phyloP scores from a whole-genome alignment of 306 rosid species.

The Hippophae rhamnoides region DNA sequence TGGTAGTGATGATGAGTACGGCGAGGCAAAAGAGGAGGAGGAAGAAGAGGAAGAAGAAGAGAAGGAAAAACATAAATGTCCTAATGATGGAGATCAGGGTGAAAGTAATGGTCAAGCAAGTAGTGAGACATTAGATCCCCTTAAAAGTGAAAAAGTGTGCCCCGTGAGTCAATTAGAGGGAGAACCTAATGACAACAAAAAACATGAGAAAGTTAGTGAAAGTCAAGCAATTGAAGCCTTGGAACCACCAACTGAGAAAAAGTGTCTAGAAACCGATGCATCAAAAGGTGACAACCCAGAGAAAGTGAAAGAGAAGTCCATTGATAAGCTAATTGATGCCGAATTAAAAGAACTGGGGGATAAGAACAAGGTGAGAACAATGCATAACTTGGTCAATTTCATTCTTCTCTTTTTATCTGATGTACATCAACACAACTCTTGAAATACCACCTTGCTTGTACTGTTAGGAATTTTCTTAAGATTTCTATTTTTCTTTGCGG shows the following conservation, averaged over 20 bases:
- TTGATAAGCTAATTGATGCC: slow-evolving; percentile 75
- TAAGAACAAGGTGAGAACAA: slow-evolving; percentile 58
- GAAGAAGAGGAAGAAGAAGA: slow-evolving; percentile 21
- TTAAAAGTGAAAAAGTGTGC: slow-evolving; percentile 24
- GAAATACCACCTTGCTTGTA: background rate
- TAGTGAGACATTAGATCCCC: slow-evolving; percentile 30
- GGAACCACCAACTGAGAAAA: slow-evolving; percentile 52
- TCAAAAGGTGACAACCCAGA: slow-evolving; percentile 21
- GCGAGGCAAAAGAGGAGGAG: slow-evolving; percentile 12
- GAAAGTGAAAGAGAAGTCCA: slow-evolving; percentile 53
- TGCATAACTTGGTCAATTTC: slow-evolving; percentile 1
- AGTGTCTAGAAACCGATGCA: slow-evolving; percentile 40
- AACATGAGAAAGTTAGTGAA: slow-evolving; percentile 18
- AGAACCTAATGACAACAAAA: slow-evolving; percentile 29
- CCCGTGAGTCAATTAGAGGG: slow-evolving; percentile 19
- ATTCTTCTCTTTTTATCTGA: background rate
- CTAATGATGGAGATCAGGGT: slow-evolving; percentile 18
- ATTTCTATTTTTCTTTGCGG: too few relatives aligned
- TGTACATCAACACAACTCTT: background rate
- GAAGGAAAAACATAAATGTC: slow-evolving; percentile 32
- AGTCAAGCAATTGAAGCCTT: slow-evolving; percentile 23
- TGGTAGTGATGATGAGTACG: slow-evolving; percentile 11
- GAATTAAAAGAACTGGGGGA: slow-evolving; percentile 68
- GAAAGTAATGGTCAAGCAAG: slow-evolving; percentile 18
- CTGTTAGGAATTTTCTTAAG: too few relatives aligned